Conservation (phyloP, 108 stramenopile genomes). For the Pseudonitzschia delicatissima region DNA sequence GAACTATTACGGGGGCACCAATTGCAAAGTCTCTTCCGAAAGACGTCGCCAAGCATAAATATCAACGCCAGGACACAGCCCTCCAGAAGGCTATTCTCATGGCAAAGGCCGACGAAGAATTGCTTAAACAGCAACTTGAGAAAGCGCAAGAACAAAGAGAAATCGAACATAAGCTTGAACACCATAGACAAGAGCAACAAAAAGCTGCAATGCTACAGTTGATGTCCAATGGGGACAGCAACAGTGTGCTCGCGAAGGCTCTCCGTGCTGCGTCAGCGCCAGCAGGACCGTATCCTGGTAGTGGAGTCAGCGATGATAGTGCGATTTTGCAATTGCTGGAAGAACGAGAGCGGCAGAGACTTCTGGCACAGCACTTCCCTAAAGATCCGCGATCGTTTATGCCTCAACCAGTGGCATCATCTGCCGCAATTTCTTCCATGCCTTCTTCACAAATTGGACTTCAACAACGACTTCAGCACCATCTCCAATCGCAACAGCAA, state of each 20-base stretch:
- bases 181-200: not conserved
- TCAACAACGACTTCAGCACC: not conserved
- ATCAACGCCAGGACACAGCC: not conserved
- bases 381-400: not conserved
- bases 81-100: not conserved
- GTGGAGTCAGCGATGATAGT: not conserved
- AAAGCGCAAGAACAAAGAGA: not conserved
- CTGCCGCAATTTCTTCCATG: not conserved
- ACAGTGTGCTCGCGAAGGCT: too few relatives aligned
- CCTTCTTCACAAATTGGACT: not conserved
- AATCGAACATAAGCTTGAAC: not conserved
- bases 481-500: not conserved
- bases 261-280: not conserved
- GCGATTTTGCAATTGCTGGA: not conserved
- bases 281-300: not conserved
- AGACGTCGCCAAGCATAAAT: not conserved
- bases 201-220: not conserved
- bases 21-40: not conserved
- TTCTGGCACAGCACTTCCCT: not conserved
- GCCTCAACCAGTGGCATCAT: not conserved
- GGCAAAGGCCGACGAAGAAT: not conserved
- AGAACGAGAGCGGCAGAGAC: constrained; percentile 9
- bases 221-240: not conserved
- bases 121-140: not conserved
- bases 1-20: not conserved